A percentile compares a stretch with the other conserved stretches of the same genome.
These are phyloP conservation scores for Coniochaeta sp. DNA, from an alignment of 2,329 filamentous ascomycete genomes.

Conservation along the genomic window DNA sequence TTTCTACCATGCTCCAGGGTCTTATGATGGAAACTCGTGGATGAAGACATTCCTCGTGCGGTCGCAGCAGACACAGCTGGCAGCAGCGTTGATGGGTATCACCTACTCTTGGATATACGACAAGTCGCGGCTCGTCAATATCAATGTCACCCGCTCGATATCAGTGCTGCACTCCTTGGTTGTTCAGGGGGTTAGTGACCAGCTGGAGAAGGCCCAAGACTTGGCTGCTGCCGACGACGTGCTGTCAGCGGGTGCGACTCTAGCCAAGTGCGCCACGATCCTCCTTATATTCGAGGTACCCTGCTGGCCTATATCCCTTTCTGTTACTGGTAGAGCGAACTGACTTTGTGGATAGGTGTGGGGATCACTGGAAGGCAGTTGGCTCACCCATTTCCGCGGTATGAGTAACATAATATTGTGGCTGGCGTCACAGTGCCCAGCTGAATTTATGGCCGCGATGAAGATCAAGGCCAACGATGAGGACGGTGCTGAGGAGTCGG, in stretches of 20 bases:
- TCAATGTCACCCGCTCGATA: background rate
- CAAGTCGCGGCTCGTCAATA: background rate
- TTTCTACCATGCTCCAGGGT: background rate
- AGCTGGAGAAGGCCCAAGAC: background rate
- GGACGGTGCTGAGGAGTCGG: background rate
- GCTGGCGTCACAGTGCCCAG: background rate
- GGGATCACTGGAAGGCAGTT: background rate
- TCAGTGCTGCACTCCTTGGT: background rate
- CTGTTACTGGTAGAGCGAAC: background rate
- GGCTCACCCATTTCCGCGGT: background rate
- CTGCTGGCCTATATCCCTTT: background rate
- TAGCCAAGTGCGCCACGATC: background rate
- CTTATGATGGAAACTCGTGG: background rate
- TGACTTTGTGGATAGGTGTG: background rate
- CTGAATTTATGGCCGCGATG: background rate
- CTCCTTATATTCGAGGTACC: slow-evolving; percentile 3
- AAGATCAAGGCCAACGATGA: background rate
- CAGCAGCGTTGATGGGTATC: slow-evolving; percentile 1
- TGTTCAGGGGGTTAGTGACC: background rate
- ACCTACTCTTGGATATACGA: background rate
- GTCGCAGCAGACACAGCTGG: background rate
- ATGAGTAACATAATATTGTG: background rate
- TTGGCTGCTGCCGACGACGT: background rate
- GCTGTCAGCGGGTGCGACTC: background rate
- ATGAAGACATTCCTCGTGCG: background rate